Evolutionary conservation across 441 rosid genomes (phyloP), one percentile per base, ranked within the genome.

Genomic region (Erodium texanum): DNA sequence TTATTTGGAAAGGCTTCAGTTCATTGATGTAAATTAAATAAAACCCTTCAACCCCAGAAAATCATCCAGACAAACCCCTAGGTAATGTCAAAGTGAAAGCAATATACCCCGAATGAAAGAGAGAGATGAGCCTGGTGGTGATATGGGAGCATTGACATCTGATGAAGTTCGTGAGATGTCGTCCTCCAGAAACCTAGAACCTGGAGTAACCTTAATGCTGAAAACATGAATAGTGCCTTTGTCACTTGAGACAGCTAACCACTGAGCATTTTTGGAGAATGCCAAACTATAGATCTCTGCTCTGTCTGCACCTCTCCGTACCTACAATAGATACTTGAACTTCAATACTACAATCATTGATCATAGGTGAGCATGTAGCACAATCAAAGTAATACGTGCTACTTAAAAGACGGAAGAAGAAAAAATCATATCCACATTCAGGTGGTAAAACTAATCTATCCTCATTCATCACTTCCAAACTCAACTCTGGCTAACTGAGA

Each of bases 161-260:
- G 58, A 50, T 1, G 58, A 19, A 2, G 19, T 16, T 50, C 58
- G 19, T n/a, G 58, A 50, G 20, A 50, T 50, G 58, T 50, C 58
- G 7, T 50, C 58, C 58, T 50, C 58, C 20, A 50, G 20, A 8
- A 50, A 50, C 58, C 58, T 20, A 50, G 58, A 50, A 50, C 18
- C 58, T 54, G 96, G 78, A 68, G 77, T 78, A 80, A 90, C 97
- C 76, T 88, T 83, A 50, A 93, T 97, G 73, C 91, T 79, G 76
- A 93, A 93, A 34, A 90, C 77, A 68, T 93, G 97, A 71, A 89
- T 82, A 76, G 98, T 89, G 24, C 93, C 94, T 82, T 87, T 89
- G 71, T 87, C 91, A 74, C 97, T 93, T 29, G 97, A 89, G 59
- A 89, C 94, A 27, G 90, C 92, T 70, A 93, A 73, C 97, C 98